Conservation (phyloP, 495 filamentous ascomycete species). For the Neurospora sp. region DNA sequence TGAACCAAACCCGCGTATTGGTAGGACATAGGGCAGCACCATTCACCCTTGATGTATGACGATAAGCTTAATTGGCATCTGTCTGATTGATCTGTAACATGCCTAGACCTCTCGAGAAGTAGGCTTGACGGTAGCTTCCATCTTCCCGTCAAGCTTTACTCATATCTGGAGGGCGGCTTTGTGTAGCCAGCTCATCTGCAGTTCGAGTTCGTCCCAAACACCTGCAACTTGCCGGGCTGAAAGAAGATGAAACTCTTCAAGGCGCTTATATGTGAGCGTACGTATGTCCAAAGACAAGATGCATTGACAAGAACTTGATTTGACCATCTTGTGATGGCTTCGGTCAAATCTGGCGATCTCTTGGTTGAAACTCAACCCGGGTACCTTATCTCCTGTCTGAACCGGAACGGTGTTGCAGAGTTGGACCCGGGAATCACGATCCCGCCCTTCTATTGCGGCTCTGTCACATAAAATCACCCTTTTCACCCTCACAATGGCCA, state of each 20-base stretch:
- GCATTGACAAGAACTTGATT: neutral
- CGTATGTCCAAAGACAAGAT: neutral
- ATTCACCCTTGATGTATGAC: neutral
- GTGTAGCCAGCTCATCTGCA: neutral
- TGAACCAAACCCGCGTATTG: neutral
- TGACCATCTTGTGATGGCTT: neutral
- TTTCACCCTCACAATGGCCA: neutral
- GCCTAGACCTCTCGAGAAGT: neutral
- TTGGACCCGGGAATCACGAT: neutral
- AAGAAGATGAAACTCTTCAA: neutral
- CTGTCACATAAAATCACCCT: neutral
- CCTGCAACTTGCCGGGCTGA: neutral
- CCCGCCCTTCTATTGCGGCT: neutral
- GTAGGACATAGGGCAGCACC: neutral
- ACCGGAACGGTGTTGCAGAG: neutral
- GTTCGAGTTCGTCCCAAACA: neutral
- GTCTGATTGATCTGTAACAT: neutral
- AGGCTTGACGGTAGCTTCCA: neutral
- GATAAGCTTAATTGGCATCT: neutral
- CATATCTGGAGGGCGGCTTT: neutral
- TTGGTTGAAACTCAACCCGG: neutral
- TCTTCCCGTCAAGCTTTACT: neutral
- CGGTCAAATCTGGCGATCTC: neutral
- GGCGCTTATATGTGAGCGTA: neutral
- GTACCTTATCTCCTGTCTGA: neutral